A percentile compares a stretch with the other conserved stretches of the same genome.
These are phyloP conservation scores for Mycena amicta DNA, from an alignment of 768 basidiomycete species.

Conservation along the genomic window DNA sequence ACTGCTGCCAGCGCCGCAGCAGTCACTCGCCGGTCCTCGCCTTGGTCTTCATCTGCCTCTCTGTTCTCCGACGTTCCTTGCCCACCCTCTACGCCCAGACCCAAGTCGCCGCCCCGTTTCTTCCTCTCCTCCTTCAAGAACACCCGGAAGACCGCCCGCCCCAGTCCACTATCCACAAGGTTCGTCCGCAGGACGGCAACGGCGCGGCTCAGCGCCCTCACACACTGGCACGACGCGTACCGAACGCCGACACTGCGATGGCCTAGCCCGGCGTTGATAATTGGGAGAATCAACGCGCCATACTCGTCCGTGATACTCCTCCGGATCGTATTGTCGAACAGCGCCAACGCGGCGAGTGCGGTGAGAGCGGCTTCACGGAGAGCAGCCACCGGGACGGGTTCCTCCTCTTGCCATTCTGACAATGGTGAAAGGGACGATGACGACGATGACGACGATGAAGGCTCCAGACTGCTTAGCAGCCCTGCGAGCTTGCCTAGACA, in stretches of 20 bases:
- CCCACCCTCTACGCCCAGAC: too few relatives aligned
- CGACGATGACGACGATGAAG: conserved; percentile 47
- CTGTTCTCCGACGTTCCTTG: not conserved
- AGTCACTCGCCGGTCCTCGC: conserved; percentile 71
- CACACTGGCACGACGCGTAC: conserved; percentile 85
- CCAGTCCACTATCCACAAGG: conserved; percentile 81
- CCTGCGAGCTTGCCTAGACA: conserved; percentile 57
- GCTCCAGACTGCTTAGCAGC: conserved; percentile 25
- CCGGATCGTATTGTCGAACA: conserved; percentile 75
- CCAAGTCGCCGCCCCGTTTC: not conserved
- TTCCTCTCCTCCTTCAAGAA: conserved; percentile 26
- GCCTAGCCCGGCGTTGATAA: conserved; percentile 54
- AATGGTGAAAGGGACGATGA: conserved; percentile 41
- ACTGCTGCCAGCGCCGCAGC: conserved; percentile 73
- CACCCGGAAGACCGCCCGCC: conserved; percentile 68
- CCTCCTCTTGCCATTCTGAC: conserved; percentile 67
- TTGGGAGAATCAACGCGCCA: conserved; percentile 43
- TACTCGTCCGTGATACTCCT: conserved; percentile 60
- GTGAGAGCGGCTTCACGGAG: conserved; percentile 80
- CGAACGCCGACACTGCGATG: conserved; percentile 76
- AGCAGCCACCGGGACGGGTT: conserved; percentile 57
- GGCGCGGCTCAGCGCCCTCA: conserved; percentile 77
- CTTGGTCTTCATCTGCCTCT: conserved; percentile 35
- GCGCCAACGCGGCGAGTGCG: conserved; percentile 68
- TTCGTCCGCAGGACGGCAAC: conserved; percentile 83